These are phyloP conservation scores for Elsinoe batatas DNA, from an alignment of 2,329 filamentous ascomycete genomes.

Conservation along the genomic window DNA sequence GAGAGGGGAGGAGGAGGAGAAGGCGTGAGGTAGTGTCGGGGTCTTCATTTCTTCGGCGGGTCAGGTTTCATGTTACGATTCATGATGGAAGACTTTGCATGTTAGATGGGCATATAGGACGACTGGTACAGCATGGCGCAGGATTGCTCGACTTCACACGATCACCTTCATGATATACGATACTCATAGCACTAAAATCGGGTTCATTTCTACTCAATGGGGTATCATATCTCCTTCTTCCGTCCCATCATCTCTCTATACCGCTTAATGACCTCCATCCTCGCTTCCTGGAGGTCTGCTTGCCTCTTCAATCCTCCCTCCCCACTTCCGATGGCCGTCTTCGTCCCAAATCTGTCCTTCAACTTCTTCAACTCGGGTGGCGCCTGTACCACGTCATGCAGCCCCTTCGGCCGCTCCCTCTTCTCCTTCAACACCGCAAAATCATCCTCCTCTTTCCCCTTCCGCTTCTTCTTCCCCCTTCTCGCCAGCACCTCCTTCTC, in stretches of 20 bases:
- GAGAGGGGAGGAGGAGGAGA: neutral
- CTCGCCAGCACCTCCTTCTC: constrained; percentile 50
- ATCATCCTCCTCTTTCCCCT: constrained; percentile 50
- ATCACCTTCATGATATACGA: neutral
- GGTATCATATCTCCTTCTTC: constrained; percentile 7
- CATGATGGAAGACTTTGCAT: neutral
- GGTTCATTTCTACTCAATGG: neutral
- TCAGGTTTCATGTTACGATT: neutral
- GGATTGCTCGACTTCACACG: neutral
- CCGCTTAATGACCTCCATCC: constrained; percentile 60
- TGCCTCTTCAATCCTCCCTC: constrained; percentile 61
- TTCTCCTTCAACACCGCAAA: constrained; percentile 66
- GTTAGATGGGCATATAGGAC: neutral
- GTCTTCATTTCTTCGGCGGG: neutral
- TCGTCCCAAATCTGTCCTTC: constrained; percentile 55
- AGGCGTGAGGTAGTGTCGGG: neutral
- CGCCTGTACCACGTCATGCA: constrained; percentile 57
- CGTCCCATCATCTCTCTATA: constrained; percentile 58
- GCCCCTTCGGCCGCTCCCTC: constrained; percentile 44
- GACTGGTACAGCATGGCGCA: neutral
- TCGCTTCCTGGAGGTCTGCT: constrained; percentile 61
- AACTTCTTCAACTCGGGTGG: constrained; percentile 61
- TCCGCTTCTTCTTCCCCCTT: constrained; percentile 32
- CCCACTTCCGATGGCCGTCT: constrained; percentile 56
- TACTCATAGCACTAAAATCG: neutral